Evolutionary conservation across 352 stramenopile species (phyloP).

Genomic region (Globisporangium apiculatum): DNA sequence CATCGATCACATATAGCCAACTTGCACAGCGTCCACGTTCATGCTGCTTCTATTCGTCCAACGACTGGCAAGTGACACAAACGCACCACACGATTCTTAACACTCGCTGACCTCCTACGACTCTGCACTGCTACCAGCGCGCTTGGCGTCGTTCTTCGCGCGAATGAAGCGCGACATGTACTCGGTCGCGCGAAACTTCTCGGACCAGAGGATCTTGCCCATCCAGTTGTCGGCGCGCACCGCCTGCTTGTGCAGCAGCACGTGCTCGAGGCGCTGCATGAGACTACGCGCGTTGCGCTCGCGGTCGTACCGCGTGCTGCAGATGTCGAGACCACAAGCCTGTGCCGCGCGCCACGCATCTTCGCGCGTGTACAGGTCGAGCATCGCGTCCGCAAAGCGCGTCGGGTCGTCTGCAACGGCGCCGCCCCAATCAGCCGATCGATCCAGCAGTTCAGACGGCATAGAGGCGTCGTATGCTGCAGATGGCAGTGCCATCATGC

Average conservation of each 20-base stretch:
- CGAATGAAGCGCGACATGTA: conserved; percentile 84
- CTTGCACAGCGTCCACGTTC: too few relatives aligned
- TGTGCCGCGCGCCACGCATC: conserved; percentile 30
- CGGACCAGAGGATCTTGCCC: conserved; percentile 75
- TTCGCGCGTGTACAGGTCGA: conserved; percentile 35
- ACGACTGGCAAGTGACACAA: too few relatives aligned
- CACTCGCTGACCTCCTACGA: not conserved
- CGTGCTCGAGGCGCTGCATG: conserved; percentile 42
- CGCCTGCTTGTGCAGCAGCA: conserved; percentile 19
- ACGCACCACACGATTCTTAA: too few relatives aligned
- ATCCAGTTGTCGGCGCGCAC: conserved; percentile 53
- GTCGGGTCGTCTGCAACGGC: conserved; percentile 33
- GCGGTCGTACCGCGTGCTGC: conserved; percentile 35
- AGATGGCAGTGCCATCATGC: conserved; percentile 30
- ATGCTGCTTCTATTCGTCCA: too few relatives aligned
- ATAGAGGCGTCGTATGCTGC: not conserved
- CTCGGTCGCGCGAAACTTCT: conserved; percentile 74
- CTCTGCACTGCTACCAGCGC: not conserved
- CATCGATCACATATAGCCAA: too few relatives aligned
- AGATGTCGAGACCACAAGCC: conserved; percentile 20
- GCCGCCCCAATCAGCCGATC: conserved; percentile 37
- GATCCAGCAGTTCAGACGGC: not conserved
- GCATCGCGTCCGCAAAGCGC: conserved; percentile 38
- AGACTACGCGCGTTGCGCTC: conserved; percentile 38
- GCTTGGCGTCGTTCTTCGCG: conserved; percentile 44